phyloP scores from a whole-genome alignment of 2,329 filamentous ascomycete species.

The Chaetothyriales sp. region DNA sequence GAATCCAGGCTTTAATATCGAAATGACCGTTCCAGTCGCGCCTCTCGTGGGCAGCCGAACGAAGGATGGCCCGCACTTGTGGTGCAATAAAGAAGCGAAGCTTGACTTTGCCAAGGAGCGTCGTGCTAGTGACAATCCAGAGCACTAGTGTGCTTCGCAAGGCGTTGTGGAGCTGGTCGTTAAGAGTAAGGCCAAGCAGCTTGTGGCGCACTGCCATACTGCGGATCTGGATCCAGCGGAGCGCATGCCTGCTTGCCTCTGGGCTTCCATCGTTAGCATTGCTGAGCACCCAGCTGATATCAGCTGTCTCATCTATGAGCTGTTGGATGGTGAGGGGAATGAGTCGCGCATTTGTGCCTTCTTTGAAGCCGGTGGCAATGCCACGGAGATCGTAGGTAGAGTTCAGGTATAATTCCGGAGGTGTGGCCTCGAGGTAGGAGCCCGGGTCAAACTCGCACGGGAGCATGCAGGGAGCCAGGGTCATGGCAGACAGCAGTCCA shows the following conservation, averaged over 20 bases:
- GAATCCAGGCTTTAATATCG: slow-evolving; percentile 12
- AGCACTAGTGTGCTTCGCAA: slow-evolving; percentile 8
- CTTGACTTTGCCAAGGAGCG: slow-evolving; percentile 9
- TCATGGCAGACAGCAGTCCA: slow-evolving; percentile 10
- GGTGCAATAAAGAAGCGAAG: slow-evolving; percentile 11
- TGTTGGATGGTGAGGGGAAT: slow-evolving; percentile 1
- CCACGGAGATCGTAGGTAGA: slow-evolving; percentile 7
- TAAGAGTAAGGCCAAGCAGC: slow-evolving; percentile 6
- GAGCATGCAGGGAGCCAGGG: slow-evolving; percentile 10
- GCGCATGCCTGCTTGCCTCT: slow-evolving; percentile 9
- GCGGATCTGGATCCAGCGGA: slow-evolving; percentile 14
- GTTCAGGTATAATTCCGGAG: slow-evolving; percentile 7
- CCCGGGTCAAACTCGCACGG: slow-evolving; percentile 15
- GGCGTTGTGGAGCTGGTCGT: slow-evolving; percentile 7
- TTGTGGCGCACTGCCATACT: slow-evolving; percentile 10
- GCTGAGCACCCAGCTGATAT: slow-evolving; percentile 9
- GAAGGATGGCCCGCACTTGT: slow-evolving; percentile 6
- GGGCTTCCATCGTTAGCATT: slow-evolving; percentile 6
- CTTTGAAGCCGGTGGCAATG: slow-evolving; percentile 6
- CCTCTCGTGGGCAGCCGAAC: slow-evolving; percentile 1
- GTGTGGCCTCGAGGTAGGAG: slow-evolving; percentile 9
- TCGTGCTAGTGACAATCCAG: slow-evolving; percentile 13
- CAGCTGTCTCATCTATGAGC: slow-evolving; percentile 4
- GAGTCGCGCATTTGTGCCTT: slow-evolving; percentile 1
- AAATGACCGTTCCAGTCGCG: slow-evolving; percentile 5